Conservation (phyloP, 75 land plant genomes). For the Chamaecyparis obtusa region DNA sequence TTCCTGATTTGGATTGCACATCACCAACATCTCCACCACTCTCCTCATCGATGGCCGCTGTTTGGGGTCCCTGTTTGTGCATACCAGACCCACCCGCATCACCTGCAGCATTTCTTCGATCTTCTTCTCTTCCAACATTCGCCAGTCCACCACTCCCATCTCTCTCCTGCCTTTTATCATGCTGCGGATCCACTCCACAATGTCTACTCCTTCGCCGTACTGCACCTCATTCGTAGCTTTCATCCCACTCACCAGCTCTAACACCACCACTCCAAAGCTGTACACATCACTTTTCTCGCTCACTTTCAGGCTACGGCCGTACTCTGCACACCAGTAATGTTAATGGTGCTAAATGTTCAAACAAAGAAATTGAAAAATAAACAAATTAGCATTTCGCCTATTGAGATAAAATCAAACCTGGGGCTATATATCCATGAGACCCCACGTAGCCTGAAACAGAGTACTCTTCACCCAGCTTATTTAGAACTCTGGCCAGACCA, state of each 20-base stretch:
- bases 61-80: no score
- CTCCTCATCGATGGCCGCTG: no score
- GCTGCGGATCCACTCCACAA: no score
- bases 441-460: constrained; percentile 28
- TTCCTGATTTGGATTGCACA: no score
- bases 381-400: not conserved
- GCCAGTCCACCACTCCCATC: not conserved
- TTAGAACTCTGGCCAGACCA: constrained; percentile 25
- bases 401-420: constrained; percentile 20
- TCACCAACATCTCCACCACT: not conserved
- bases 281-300: no score
- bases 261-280: no score
- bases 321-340: constrained; percentile 10
- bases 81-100: not conserved
- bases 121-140: constrained; percentile 13
- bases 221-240: no score
- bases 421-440: constrained; percentile 36
- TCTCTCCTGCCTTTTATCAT: not conserved
- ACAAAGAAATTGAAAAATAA: not conserved
- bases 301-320: constrained; percentile 6
- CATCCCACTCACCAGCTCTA: no score
- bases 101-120: constrained; percentile 22
- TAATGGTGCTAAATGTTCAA: not conserved
- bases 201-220: no score
- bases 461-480: not conserved